Conservation (phyloP, 306 rosid species). For the Styphnolobium japonicum region DNA sequence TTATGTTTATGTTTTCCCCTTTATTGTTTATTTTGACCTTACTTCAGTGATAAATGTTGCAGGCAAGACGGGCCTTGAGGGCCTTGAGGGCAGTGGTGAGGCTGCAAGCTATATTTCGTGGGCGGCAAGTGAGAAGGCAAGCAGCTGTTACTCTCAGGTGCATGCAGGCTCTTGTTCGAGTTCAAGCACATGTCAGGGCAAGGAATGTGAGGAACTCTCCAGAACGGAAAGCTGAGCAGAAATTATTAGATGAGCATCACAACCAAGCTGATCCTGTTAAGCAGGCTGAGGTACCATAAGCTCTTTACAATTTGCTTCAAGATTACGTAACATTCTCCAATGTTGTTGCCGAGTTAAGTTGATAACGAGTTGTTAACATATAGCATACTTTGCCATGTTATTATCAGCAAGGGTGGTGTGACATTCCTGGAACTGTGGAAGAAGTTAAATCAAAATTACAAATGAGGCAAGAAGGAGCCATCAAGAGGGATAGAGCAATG, state of each 20-base stretch:
- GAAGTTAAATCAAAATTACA: slow-evolving; percentile 69
- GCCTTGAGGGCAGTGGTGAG: slow-evolving; percentile 88
- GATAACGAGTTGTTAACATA: neutral
- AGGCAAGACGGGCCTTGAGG: slow-evolving; percentile 87
- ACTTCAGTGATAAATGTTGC: neutral
- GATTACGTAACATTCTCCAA: neutral
- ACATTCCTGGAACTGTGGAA: slow-evolving; percentile 60
- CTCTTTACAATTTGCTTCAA: neutral
- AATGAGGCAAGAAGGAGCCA: slow-evolving; percentile 63
- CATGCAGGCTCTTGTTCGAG: slow-evolving; percentile 93
- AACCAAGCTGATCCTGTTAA: slow-evolving; percentile 50
- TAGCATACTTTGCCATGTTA: neutral
- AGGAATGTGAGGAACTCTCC: slow-evolving; percentile 40
- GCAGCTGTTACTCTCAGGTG: slow-evolving; percentile 88
- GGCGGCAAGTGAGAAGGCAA: slow-evolving; percentile 80
- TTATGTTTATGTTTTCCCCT: neutral
- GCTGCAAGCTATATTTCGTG: slow-evolving; percentile 88
- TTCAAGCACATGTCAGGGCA: slow-evolving; percentile 67
- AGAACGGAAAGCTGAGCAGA: slow-evolving; percentile 35
- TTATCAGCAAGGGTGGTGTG: slow-evolving; percentile 81
- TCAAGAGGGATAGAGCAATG: slow-evolving; percentile 74
- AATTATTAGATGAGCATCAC: slow-evolving; percentile 15
- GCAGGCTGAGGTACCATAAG: slow-evolving; percentile 63
- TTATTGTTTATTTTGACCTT: neutral
- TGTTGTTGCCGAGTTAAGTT: neutral